These are phyloP conservation scores for Helotiales sp. DNA, from an alignment of 2,329 filamentous ascomycete species.

Conservation along the genomic window DNA sequence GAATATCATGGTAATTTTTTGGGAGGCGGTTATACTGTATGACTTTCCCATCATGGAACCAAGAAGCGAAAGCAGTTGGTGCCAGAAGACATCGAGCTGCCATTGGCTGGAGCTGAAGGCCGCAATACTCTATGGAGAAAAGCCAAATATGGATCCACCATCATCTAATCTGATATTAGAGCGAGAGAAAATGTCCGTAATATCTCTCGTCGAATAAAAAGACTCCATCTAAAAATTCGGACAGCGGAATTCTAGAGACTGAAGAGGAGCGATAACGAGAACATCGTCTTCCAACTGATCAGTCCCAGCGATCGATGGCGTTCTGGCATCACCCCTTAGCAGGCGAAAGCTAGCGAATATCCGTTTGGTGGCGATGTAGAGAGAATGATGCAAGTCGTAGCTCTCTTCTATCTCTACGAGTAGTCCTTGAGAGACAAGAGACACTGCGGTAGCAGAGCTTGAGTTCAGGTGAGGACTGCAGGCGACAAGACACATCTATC, in stretches of 20 bases:
- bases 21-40: background rate
- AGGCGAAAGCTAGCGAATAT: no score
- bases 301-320: no score
- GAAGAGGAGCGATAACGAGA: background rate
- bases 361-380: no score
- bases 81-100: background rate
- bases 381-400: no score
- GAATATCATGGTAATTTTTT: background rate
- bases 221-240: no score
- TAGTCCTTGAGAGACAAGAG: no score
- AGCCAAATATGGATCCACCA: background rate
- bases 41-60: background rate
- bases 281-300: background rate
- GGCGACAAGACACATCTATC: no score
- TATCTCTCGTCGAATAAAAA: background rate
- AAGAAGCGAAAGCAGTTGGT: background rate
- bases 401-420: no score
- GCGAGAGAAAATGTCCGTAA: background rate
- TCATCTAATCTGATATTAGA: background rate
- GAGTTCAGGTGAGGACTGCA: no score
- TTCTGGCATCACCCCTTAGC: no score
- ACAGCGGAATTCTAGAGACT: background rate
- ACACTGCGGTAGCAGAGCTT: no score
- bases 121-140: background rate
- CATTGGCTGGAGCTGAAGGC: background rate